Evolutionary conservation across 2,329 filamentous ascomycete genomes (phyloP), one percentile per base, ranked within the genome.

Genomic region (Penicillium occitanis): DNA sequence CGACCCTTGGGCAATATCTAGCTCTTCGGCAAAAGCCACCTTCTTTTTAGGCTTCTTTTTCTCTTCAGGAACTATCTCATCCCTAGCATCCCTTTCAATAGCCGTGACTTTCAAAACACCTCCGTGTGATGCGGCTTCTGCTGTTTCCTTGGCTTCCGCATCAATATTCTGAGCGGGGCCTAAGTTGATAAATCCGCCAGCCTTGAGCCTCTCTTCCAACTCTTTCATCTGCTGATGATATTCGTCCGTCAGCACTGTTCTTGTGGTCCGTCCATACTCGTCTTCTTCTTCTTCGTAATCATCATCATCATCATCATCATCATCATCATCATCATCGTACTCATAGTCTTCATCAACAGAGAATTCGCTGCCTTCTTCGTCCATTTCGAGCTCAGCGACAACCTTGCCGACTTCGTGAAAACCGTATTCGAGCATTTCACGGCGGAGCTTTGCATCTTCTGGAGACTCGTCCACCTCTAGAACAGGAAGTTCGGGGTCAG

Each of bases 401-500:
- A 99, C 91, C 44, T 92, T 88, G 3, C 93, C 92, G 66, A 99
- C 89, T 76, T 98, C 94, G 53, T 90, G 89, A 78, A 97, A 82
- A 68, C 91, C 90, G 74, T 98, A 99, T 69, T 91, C 86, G 7
- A 98, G 84, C 93, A 99, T 98, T 73, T 97, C 89, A 66, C 89
- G 87, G 5, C 95, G 89, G 28, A 97, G 78, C 37, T 85, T 85
- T 3, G 92, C 91, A 69, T 97, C 94, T 70, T 96, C 93, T 13
- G 86, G 83, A 0, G 90, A 87, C 72, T 99, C 95, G 61, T 91
- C 85, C 0, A 89, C 84, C 1, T 92, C 90, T 14, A 91, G 85
- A 13, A 92, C 80, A 0, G 88, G 83, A 6, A 66, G 19, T 22
- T 55, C 66, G 37, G 42, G 48, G 66, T 76, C 73, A 5, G 46